Base-by-base conservation (phyloP, 768 basidiomycete genomes). In the Boletus rufocinnamomeus region DNA sequence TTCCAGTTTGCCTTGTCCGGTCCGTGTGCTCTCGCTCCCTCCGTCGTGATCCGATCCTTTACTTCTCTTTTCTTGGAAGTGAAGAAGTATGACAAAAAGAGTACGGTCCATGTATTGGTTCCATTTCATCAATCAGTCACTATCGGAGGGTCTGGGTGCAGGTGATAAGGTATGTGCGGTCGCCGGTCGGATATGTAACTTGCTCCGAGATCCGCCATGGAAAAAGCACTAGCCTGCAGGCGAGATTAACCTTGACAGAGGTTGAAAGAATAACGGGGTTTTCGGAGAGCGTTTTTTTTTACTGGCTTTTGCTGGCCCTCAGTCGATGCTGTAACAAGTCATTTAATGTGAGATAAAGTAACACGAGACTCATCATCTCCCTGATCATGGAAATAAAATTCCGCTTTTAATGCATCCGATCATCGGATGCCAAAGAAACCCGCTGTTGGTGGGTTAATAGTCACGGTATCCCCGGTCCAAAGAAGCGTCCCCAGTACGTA, bases 171-270 rank as follows among this genome's bases (percentile, higher is more conserved):
- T 38, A 34, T 21, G 41, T 27, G 28, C 25, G 17, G 54, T 50
- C 25, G 19, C 25, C 25, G 23, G 50, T 38, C 37, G 35, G 30
- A 40, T 34, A 27, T 58, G 45, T 25, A 46, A 50, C n/a, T 40
- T 40, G 27, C n/a, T 30, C 59, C 55, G 48, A 64, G 56, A 69
- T 62, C 52, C 60, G 38, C 57, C 56, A 66, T 19, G 10, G 44
- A 54, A 57, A 58, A 53, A 38, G 38, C 38, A 38, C 23, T 28
- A 35, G n/a, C 52, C 19, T 30, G 13, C 46, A 61, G 47, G 60
- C 57, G 59, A 64, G 69, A 70, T 69, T 69, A 69, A 71, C 69
- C 50, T 69, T 58, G 59, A 48, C 28, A 52, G 54, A 40, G 58
- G 58, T 30, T 23, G 50, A 61, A 52, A 45, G 53, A 52, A 50